Percentiles rank a stretch among this genome's conserved stretches.
These are phyloP conservation scores for Boletellus deceptivus DNA, from an alignment of 1,284 basidiomycete species.

Conservation along the genomic window DNA sequence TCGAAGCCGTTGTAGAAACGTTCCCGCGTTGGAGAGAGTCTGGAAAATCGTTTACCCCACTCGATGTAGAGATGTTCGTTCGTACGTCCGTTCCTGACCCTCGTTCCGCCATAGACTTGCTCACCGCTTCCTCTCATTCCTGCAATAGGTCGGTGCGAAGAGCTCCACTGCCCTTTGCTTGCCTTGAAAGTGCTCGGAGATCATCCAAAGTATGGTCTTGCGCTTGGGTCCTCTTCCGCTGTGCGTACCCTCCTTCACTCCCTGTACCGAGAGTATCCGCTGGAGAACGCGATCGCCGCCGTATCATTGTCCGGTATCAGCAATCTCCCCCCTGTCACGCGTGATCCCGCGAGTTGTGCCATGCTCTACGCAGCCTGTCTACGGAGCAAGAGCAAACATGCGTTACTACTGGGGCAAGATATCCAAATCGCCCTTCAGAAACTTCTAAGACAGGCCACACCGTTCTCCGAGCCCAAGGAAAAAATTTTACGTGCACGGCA, in stretches of 20 bases:
- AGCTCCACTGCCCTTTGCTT: slow-evolving; percentile 52
- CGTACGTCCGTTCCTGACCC: slow-evolving; percentile 39
- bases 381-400: slow-evolving; percentile 36
- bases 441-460: slow-evolving; percentile 32
- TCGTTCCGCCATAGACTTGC: neutral
- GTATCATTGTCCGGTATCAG: slow-evolving; percentile 54
- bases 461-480: slow-evolving; percentile 28
- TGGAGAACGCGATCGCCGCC: slow-evolving; percentile 47
- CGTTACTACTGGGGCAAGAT: slow-evolving; percentile 42
- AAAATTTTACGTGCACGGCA: slow-evolving; percentile 19
- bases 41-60: slow-evolving; percentile 38
- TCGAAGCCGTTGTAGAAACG: slow-evolving; percentile 42
- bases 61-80: slow-evolving; percentile 44
- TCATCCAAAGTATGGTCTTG: slow-evolving; percentile 57
- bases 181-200: slow-evolving; percentile 61
- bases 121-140: neutral
- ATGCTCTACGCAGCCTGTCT: slow-evolving; percentile 57
- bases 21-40: slow-evolving; percentile 50
- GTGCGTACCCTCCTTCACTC: slow-evolving; percentile 54
- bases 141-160: slow-evolving; percentile 56
- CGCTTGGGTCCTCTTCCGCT: slow-evolving; percentile 47
- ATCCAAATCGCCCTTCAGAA: slow-evolving; percentile 43
- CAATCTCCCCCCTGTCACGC: slow-evolving; percentile 47
- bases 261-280: slow-evolving; percentile 45
- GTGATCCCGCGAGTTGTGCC: slow-evolving; percentile 56